These are phyloP conservation scores for Lepidium didymum DNA, from an alignment of 345 rosid species.

Conservation along the genomic window DNA sequence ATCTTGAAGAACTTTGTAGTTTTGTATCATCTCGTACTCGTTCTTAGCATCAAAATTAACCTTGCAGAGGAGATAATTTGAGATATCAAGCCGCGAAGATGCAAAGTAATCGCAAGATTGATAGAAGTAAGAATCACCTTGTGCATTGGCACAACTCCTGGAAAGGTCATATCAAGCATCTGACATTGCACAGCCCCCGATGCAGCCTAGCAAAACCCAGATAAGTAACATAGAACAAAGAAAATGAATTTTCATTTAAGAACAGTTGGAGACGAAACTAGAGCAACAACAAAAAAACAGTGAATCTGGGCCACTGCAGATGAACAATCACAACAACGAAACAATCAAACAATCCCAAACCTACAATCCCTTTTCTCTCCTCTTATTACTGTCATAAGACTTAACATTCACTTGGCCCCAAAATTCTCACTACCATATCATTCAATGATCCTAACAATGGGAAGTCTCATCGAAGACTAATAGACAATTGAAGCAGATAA, in stretches of 20 bases:
- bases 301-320: not conserved
- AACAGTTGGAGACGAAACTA: not conserved
- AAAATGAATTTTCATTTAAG: not conserved
- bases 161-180: conserved; percentile 88
- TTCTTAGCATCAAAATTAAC: conserved; percentile 92
- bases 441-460: not conserved
- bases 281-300: not conserved
- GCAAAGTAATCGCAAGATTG: not conserved
- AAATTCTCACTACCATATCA: not conserved
- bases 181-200: conserved; percentile 99
- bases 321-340: not conserved
- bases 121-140: conserved; percentile 40
- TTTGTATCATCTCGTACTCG: conserved; percentile 93
- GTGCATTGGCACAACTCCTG: conserved; percentile 96
- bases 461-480: not conserved
- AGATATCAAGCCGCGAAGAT: not conserved
- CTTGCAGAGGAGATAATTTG: conserved; percentile 27
- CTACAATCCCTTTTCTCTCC: too few species aligned
- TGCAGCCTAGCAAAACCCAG: conserved; percentile 48
- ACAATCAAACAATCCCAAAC: not conserved
- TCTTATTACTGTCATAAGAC: not conserved
- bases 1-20: conserved; percentile 94
- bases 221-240: not conserved
- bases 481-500: not conserved
- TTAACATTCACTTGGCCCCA: not conserved